Conservation (phyloP, 495 filamentous ascomycete genomes). For the Jackrogersella multiformis region DNA sequence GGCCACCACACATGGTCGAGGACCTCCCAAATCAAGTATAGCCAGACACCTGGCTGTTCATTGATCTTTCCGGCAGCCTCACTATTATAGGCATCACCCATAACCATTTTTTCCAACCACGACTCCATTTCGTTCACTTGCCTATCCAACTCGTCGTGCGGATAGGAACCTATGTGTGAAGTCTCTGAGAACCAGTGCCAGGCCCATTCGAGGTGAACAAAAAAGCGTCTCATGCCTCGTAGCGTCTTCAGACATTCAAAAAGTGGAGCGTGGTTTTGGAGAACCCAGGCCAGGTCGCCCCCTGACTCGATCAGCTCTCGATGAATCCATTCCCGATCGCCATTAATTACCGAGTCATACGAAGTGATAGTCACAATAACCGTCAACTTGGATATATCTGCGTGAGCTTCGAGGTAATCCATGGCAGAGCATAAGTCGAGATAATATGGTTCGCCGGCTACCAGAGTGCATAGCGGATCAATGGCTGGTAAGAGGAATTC, state of each 20-base stretch:
- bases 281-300: not conserved
- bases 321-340: not conserved
- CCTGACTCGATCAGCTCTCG: not conserved
- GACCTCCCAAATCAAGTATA: not conserved
- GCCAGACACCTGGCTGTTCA: not conserved
- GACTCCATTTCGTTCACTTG: slow-evolving; percentile 3
- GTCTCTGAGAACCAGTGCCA: slow-evolving; percentile 1
- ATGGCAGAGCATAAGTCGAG: slow-evolving; percentile 8
- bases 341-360: not conserved
- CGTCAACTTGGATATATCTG: slow-evolving; percentile 3
- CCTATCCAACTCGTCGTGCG: not conserved
- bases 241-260: not conserved
- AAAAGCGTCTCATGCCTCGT: slow-evolving; percentile 2
- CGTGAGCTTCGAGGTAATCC: slow-evolving; percentile 4
- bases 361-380: not conserved
- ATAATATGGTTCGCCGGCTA: not conserved
- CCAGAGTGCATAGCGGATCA: not conserved
- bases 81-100: slow-evolving; percentile 18
- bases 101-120: slow-evolving; percentile 10
- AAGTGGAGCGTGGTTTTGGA: not conserved
- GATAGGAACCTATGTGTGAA: not conserved
- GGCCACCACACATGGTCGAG: not conserved
- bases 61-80: not conserved
- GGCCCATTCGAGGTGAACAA: slow-evolving; percentile 12
- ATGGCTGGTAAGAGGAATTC: slow-evolving; percentile 6